phyloP scores from a whole-genome alignment of 2,329 filamentous ascomycete genomes.

The Biscogniauxia sp. region DNA sequence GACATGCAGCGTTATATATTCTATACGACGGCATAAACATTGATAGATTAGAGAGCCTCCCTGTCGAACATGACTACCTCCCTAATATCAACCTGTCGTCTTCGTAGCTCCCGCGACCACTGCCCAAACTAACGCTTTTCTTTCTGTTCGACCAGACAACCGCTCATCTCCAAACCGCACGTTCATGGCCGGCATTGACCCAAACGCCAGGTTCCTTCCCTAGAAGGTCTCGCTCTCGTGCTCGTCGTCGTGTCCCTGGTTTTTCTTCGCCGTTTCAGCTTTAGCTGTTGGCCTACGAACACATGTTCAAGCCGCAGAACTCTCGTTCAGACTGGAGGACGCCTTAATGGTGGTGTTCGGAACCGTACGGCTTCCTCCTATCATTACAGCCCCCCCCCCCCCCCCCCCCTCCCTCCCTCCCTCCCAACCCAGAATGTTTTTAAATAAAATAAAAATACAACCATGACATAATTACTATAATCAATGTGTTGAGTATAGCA shows the following conservation, averaged over 20 bases:
- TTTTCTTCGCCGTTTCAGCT: slow-evolving; percentile 10
- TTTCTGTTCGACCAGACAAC: too few species aligned
- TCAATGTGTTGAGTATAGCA: slow-evolving; percentile 9
- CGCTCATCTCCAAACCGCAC: not conserved
- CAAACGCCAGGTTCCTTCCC: slow-evolving; percentile 4
- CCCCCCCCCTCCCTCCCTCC: too few species aligned
- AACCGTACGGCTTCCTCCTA: not conserved
- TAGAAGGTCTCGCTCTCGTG: slow-evolving; percentile 8
- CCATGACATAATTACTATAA: not conserved
- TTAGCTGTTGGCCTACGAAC: slow-evolving; percentile 7
- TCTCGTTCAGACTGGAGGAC: not conserved
- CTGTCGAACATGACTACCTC: too few species aligned
- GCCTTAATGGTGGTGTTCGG: not conserved
- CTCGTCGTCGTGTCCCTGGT: slow-evolving; percentile 9
- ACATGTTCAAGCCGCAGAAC: slow-evolving; percentile 7
- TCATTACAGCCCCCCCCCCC: too few species aligned
- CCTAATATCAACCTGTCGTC: too few species aligned
- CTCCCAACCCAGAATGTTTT: too few species aligned
- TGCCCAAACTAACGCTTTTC: too few species aligned
- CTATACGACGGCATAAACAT: too few species aligned
- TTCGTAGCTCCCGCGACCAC: too few species aligned
- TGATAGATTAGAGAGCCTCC: too few species aligned
- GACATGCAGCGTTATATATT: too few species aligned
- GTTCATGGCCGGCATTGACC: slow-evolving; percentile 3
- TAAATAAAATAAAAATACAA: too few species aligned